phyloP scores from a whole-genome alignment of 2,329 filamentous ascomycete genomes.

The Gnomoniopsis smithogilvyi region DNA sequence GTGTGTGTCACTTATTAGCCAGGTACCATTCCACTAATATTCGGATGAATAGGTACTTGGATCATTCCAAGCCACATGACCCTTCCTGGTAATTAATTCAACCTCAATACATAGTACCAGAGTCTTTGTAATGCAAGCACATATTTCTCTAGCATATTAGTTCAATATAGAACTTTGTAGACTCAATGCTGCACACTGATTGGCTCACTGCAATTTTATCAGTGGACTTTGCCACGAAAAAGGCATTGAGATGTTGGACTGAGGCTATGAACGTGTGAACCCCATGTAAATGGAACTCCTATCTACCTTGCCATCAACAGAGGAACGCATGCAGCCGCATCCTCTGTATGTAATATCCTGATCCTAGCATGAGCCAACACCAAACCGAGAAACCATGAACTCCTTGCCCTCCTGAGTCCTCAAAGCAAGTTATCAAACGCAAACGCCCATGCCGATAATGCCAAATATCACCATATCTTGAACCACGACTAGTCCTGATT shows the following conservation, averaged over 20 bases:
- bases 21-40: neutral
- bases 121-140: neutral
- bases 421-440: neutral
- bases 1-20: neutral
- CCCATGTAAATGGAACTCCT: neutral
- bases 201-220: too few relatives aligned
- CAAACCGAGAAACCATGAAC: neutral
- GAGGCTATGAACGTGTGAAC: neutral
- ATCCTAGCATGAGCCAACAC: neutral
- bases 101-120: neutral
- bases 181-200: too few relatives aligned
- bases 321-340: neutral
- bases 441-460: neutral
- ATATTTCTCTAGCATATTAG: too few relatives aligned
- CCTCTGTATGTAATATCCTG: neutral
- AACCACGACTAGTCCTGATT: neutral
- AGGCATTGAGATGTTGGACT: neutral
- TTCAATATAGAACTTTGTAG: too few relatives aligned
- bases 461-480: neutral
- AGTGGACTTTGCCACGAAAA: neutral
- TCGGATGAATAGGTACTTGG: neutral
- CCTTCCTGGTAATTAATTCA: neutral
- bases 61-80: neutral
- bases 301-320: neutral
- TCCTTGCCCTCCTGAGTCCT: neutral